These are phyloP conservation scores for Zychaea mexicana DNA, from an alignment of 371 early-diverging fungal genomes.

Conservation along the genomic window DNA sequence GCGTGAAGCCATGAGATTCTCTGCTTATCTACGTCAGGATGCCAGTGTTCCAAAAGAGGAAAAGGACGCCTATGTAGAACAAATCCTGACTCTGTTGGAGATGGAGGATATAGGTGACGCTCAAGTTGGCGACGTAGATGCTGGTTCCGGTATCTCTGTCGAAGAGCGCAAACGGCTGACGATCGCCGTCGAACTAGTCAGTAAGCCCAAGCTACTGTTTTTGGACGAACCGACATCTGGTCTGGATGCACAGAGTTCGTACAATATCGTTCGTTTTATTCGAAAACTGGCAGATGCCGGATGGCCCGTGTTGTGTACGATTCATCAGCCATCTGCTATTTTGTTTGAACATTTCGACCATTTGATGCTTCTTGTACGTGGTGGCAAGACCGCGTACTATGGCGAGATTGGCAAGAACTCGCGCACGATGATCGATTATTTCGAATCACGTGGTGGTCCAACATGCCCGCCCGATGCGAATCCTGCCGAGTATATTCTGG, in stretches of 20 bases:
- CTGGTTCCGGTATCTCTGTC: slow-evolving; percentile 51
- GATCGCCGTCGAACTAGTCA: slow-evolving; percentile 70
- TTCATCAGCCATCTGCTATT: slow-evolving; percentile 69
- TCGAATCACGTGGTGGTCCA: slow-evolving; percentile 57
- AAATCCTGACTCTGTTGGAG: slow-evolving; percentile 59
- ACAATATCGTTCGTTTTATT: slow-evolving; percentile 66
- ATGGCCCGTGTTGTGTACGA: slow-evolving; percentile 61
- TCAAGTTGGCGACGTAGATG: slow-evolving; percentile 49
- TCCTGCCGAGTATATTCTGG: slow-evolving; percentile 70
- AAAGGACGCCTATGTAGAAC: slow-evolving; percentile 62
- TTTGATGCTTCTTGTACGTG: slow-evolving; percentile 62
- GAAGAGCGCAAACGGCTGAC: slow-evolving; percentile 68
- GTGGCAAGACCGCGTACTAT: slow-evolving; percentile 60
- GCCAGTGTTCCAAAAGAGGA: slow-evolving; percentile 48
- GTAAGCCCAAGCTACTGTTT: slow-evolving; percentile 75
- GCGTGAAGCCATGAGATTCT: slow-evolving; percentile 68
- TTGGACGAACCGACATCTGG: slow-evolving; percentile 85
- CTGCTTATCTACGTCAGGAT: slow-evolving; percentile 66
- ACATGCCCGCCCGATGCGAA: slow-evolving; percentile 55
- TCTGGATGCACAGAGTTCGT: slow-evolving; percentile 64
- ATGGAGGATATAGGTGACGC: slow-evolving; percentile 58
- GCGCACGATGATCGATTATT: slow-evolving; percentile 54
- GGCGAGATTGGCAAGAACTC: slow-evolving; percentile 61
- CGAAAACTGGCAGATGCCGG: slow-evolving; percentile 62
- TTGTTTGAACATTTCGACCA: slow-evolving; percentile 68